These are phyloP conservation scores for Wickerhamomyces strasburgensis DNA, from an alignment of 805 yeast genomes.

Conservation along the genomic window DNA sequence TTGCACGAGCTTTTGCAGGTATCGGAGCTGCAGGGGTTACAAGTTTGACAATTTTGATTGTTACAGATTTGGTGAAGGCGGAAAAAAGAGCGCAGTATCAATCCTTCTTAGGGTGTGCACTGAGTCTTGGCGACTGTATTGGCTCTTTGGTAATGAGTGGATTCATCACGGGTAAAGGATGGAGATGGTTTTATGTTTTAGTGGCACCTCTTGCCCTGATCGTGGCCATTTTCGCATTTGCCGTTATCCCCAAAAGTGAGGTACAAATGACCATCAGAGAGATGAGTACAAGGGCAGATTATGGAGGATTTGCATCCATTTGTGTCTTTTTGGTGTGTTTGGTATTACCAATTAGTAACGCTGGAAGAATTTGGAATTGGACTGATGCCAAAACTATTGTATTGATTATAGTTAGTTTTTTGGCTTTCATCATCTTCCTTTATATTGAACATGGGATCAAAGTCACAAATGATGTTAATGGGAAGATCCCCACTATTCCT, in stretches of 20 bases:
- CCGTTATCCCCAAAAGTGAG: slow-evolving; percentile 2
- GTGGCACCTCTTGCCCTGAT: slow-evolving; percentile 33
- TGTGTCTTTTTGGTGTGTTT: slow-evolving; percentile 7
- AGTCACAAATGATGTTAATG: slow-evolving; percentile 25
- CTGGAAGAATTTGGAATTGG: slow-evolving; percentile 9
- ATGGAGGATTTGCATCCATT: slow-evolving; percentile 6
- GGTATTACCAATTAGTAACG: slow-evolving; percentile 10
- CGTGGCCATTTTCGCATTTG: background rate
- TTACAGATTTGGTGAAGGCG: slow-evolving; percentile 48
- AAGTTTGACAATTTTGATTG: slow-evolving; percentile 44
- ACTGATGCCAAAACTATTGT: background rate
- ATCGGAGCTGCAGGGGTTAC: slow-evolving; percentile 52
- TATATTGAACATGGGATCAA: slow-evolving; percentile 45
- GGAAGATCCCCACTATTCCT: slow-evolving; percentile 48
- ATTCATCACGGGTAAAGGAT: slow-evolving; percentile 34
- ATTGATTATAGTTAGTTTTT: background rate
- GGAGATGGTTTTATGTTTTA: slow-evolving; percentile 52
- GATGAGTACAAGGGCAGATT: slow-evolving; percentile 5
- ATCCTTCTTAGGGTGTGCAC: slow-evolving; percentile 46
- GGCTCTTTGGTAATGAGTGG: slow-evolving; percentile 57
- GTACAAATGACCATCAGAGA: background rate
- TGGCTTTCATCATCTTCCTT: slow-evolving; percentile 27
- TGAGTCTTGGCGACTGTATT: slow-evolving; percentile 46
- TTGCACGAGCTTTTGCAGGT: slow-evolving; percentile 51
- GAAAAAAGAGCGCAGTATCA: slow-evolving; percentile 49